phyloP scores from a whole-genome alignment of 2,329 filamentous ascomycete genomes.

The Proliferodiscus dingleyae region DNA sequence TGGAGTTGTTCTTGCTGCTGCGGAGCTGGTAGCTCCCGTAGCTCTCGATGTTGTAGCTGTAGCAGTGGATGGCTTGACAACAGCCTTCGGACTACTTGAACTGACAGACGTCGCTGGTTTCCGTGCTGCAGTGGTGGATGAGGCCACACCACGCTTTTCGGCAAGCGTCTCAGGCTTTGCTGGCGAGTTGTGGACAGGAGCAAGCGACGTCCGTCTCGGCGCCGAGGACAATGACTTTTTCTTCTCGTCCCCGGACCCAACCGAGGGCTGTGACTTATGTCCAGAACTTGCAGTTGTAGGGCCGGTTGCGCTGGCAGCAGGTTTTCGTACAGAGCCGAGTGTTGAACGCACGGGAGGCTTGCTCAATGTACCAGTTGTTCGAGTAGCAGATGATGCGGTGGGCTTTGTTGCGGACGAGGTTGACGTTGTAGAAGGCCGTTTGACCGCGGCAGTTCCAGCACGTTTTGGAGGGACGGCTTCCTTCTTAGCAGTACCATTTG shows the following conservation, averaged over 20 bases:
- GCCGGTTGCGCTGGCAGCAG: slow-evolving; percentile 28
- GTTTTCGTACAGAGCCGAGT: slow-evolving; percentile 25
- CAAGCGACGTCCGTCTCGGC: slow-evolving; percentile 29
- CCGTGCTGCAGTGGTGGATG: slow-evolving; percentile 29
- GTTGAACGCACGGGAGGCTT: slow-evolving; percentile 31
- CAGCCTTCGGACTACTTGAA: slow-evolving; percentile 33
- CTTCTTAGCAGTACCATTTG: slow-evolving; percentile 19
- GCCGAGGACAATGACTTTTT: slow-evolving; percentile 24
- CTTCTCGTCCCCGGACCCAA: slow-evolving; percentile 31
- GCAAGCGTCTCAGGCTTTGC: slow-evolving; percentile 25
- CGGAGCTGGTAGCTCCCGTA: slow-evolving; percentile 31
- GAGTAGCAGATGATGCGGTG: slow-evolving; percentile 24
- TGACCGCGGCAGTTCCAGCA: not conserved
- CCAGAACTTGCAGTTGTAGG: slow-evolving; percentile 26
- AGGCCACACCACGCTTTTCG: slow-evolving; percentile 25
- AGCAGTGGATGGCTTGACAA: slow-evolving; percentile 35
- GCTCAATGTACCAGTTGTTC: slow-evolving; percentile 28
- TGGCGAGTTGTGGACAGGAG: slow-evolving; percentile 22
- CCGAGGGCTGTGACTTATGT: slow-evolving; percentile 26
- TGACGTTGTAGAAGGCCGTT: slow-evolving; percentile 5
- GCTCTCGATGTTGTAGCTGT: slow-evolving; percentile 31
- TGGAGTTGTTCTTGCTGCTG: slow-evolving; percentile 30
- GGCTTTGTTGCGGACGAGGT: slow-evolving; percentile 25
- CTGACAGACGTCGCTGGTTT: slow-evolving; percentile 26
- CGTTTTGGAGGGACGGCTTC: slow-evolving; percentile 17